Percentiles rank a stretch among this genome's conserved stretches.
Evolutionary conservation across 148 eudicot genomes (phyloP).

Genomic region (Cornus controversa): DNA sequence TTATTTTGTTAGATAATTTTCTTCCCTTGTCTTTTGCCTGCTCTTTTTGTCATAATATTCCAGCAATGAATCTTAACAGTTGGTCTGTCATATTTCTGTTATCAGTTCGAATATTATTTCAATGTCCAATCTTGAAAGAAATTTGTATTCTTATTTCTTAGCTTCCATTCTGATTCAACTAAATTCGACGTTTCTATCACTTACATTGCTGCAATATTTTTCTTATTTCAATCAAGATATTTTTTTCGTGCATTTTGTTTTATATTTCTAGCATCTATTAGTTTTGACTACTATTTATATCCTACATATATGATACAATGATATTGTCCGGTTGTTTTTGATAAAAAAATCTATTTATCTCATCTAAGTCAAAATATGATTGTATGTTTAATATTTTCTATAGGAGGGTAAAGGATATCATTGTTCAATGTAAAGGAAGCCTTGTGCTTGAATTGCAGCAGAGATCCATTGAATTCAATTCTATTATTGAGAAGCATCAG

Average conservation of each 20-base stretch:
- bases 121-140: neutral
- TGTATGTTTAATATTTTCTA: conserved; percentile 10
- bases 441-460: conserved; percentile 94
- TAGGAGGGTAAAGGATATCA: conserved; percentile 74
- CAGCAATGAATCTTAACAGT: too few species aligned
- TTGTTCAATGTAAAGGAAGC: conserved; percentile 73
- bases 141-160: neutral
- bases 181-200: neutral
- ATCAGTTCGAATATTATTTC: neutral
- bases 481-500: conserved; percentile 83
- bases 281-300: neutral
- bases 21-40: neutral
- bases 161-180: neutral
- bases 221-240: neutral
- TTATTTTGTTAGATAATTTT: too few species aligned
- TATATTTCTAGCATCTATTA: neutral
- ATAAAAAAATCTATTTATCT: too few species aligned
- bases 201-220: neutral
- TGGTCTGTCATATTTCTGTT: too few species aligned
- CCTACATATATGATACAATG: neutral
- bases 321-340: neutral
- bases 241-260: neutral
- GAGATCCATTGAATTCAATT: conserved; percentile 87
- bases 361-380: neutral
- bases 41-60: neutral